A percentile compares a stretch with the other conserved stretches of the same genome.
Conservation (phyloP, 2,329 filamentous ascomycete species). For the Capronia americana region DNA sequence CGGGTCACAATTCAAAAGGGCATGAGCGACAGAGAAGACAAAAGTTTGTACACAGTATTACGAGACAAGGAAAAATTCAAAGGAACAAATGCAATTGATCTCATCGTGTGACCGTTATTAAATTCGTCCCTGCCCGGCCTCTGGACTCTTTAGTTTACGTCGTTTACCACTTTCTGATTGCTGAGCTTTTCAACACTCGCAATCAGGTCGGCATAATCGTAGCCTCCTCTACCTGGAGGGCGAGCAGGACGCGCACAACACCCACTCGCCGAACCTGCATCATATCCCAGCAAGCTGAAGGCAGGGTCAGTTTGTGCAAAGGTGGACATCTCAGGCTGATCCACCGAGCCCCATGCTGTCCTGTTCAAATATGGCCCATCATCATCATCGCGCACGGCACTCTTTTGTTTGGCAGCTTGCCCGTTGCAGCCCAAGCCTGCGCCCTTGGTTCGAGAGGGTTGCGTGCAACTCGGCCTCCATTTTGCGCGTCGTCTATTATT, state of each 20-base stretch:
- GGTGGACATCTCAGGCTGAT: not conserved
- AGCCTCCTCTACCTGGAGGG: not conserved
- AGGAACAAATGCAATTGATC: conserved; percentile 4
- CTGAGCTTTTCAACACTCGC: not conserved
- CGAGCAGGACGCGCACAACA: not conserved
- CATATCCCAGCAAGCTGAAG: not conserved
- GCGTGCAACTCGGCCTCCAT: too few relatives aligned
- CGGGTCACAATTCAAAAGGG: not conserved
- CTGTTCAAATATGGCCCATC: not conserved
- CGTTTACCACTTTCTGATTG: not conserved
- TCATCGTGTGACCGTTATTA: not conserved
- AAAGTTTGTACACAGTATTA: conserved; percentile 38
- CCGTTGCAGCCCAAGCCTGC: too few relatives aligned
- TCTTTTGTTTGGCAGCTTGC: not conserved
- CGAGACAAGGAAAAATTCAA: conserved; percentile 27
- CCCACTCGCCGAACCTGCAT: not conserved
- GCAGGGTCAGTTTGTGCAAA: not conserved
- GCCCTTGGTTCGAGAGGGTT: too few relatives aligned
- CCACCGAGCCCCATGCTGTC: not conserved
- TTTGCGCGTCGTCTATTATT: too few relatives aligned
- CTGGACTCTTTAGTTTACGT: not conserved
- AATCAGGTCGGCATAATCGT: not conserved
- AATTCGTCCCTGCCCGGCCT: not conserved
- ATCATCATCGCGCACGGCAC: not conserved
- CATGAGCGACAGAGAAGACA: conserved; percentile 24